Evolutionary conservation across 371 early-diverging fungal species (phyloP), one percentile per base, ranked within the genome.

Genomic region (Thermomucor indicae-seudaticae): DNA sequence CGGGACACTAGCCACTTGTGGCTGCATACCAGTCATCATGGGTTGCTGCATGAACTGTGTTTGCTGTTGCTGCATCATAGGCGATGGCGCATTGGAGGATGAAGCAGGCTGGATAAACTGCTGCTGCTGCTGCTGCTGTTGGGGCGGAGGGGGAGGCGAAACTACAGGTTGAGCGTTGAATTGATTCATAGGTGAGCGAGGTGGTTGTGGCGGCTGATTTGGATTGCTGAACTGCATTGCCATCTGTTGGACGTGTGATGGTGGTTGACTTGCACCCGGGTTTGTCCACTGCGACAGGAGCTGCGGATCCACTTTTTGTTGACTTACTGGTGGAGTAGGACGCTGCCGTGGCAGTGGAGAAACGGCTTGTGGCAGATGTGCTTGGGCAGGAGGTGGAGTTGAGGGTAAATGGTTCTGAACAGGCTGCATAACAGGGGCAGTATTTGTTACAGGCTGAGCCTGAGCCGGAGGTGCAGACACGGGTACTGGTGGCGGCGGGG

Each of bases 301-400:
- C 17, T 73, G 55, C 10, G 66, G 51, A 43, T 70, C 65, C 41
- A 74, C 59, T 53, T 69, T 61, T n/a, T 69, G 63, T 30, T 70
- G 67, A 24, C 71, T 47, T 20, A 51, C 28, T 41, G 60, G 62
- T 23, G 72, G 51, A 14, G 57, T 57, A 40, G 68, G 57, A 49
- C 61, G 61, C 51, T 73, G 62, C 2, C 59, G 64, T 19, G 56
- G 49, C 28, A 55, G 60, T 28, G 55, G 55, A 22, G 57, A 43
- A 42, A 63, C 51, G 45, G 57, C 39, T 42, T 51, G 43, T 30
- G 43, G 60, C 17, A 53, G 45, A 34, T 57, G 31, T 8, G 28
- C 27, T 42, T 47, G 57, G 22, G 48, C 43, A 1, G 31, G 34
- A 51, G 47, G 67, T 29, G 49, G 67, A 42, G 48, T 17, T 10